phyloP scores from a whole-genome alignment of 1,139 yeast species.

The Pichia sp. region DNA sequence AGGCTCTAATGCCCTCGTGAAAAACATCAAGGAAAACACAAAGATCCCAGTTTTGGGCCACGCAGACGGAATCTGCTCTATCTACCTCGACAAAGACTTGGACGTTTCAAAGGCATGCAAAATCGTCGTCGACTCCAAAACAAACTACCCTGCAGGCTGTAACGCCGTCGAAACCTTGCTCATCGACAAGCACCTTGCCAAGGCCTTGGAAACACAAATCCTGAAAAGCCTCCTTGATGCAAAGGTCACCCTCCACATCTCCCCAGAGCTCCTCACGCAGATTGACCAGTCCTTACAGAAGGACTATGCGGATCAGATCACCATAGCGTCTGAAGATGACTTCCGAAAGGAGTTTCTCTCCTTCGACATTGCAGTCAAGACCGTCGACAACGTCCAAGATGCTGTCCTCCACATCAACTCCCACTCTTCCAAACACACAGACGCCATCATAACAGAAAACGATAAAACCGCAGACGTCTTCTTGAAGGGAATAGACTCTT shows the following conservation, averaged over 20 bases:
- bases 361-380: slow-evolving; percentile 70
- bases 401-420: slow-evolving; percentile 81
- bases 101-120: slow-evolving; percentile 71
- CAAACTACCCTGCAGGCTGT: slow-evolving; percentile 98
- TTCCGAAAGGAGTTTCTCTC: slow-evolving; percentile 82
- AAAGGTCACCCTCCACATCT: slow-evolving; percentile 70
- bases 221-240: slow-evolving; percentile 50
- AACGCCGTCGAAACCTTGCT: slow-evolving; percentile 90
- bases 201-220: slow-evolving; percentile 34
- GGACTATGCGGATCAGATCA: slow-evolving; percentile 28
- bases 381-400: slow-evolving; percentile 52
- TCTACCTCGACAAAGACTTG: slow-evolving; percentile 73
- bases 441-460: slow-evolving; percentile 77
- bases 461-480: slow-evolving; percentile 68
- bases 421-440: slow-evolving; percentile 97
- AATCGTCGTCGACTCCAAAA: slow-evolving; percentile 79
- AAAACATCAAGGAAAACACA: slow-evolving; percentile 76
- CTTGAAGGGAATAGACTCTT: slow-evolving; percentile 82
- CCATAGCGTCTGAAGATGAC: slow-evolving; percentile 52
- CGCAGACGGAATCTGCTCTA: slow-evolving; percentile 95
- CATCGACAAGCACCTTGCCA: slow-evolving; percentile 49
- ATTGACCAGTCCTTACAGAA: slow-evolving; percentile 26
- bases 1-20: slow-evolving; percentile 89
- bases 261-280: slow-evolving; percentile 44
- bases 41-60: slow-evolving; percentile 97